Conservation (phyloP, 2,329 filamentous ascomycete species). For the Fusarium papillatum region DNA sequence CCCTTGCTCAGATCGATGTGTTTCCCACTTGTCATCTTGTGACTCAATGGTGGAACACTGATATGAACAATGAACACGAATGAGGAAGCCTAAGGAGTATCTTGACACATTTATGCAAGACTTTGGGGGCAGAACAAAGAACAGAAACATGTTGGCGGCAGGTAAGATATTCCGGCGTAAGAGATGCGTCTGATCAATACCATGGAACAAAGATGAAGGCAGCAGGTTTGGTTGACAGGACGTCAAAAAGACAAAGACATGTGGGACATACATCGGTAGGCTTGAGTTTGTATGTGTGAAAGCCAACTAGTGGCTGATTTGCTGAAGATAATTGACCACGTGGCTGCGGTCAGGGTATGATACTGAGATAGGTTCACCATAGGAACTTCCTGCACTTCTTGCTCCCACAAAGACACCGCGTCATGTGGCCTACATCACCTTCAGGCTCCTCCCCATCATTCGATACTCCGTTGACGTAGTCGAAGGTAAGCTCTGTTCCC, state of each 20-base stretch:
- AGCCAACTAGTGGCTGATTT: neutral
- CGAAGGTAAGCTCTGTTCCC: constrained; percentile 82
- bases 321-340: neutral
- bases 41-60: neutral
- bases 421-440: constrained; percentile 65
- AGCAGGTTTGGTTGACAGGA: neutral
- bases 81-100: neutral
- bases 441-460: constrained; percentile 58
- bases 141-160: neutral
- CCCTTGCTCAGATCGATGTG: neutral
- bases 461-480: constrained; percentile 79
- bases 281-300: neutral
- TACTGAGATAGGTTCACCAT: constrained; percentile 61
- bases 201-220: neutral
- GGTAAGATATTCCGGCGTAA: no score
- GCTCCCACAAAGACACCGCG: constrained; percentile 72
- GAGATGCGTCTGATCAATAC: neutral
- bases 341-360: neutral
- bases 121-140: constrained; percentile 4
- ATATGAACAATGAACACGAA: neutral
- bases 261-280: neutral
- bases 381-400: constrained; percentile 77
- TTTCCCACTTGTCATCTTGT: neutral
- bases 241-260: neutral
- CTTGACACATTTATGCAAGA: neutral